A percentile compares a stretch with the other conserved stretches of the same genome.
Evolutionary conservation across 345 rosid species (phyloP).

Genomic region (Rhizophora apiculata): DNA sequence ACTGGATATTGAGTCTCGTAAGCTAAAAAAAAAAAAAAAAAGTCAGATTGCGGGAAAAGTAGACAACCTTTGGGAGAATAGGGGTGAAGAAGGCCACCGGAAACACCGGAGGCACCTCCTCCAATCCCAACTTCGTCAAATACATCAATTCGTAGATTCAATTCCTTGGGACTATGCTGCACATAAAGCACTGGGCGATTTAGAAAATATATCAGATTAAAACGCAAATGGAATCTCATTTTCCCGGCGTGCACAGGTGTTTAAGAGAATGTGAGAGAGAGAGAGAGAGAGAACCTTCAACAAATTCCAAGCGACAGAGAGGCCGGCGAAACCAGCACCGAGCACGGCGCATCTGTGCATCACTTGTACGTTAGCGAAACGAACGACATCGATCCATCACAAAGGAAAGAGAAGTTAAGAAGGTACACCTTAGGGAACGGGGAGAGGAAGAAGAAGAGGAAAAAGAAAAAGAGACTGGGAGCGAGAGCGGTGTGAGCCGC

Average conservation of each 20-base stretch:
- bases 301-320: slow-evolving; percentile 84
- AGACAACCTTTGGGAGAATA: slow-evolving; percentile 81
- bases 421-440: no score
- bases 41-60: not conserved
- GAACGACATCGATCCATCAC: no score
- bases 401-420: no score
- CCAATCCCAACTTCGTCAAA: slow-evolving; percentile 89
- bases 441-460: no score
- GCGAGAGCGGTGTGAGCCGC: no score
- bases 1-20: not conserved
- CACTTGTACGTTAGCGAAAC: no score
- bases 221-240: no score
- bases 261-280: no score
- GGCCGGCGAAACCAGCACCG: slow-evolving; percentile 94
- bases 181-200: not conserved
- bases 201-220: no score
- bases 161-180: slow-evolving; percentile 57
- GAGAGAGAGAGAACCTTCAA: slow-evolving; percentile 41
- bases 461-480: no score
- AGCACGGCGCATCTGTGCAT: slow-evolving; percentile 60
- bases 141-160: slow-evolving; percentile 54
- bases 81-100: slow-evolving; percentile 95
- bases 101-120: slow-evolving; percentile 90
- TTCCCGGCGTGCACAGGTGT: no score
- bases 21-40: not conserved